Conservation (phyloP, 768 basidiomycete species). For the Lactarius evosmus region DNA sequence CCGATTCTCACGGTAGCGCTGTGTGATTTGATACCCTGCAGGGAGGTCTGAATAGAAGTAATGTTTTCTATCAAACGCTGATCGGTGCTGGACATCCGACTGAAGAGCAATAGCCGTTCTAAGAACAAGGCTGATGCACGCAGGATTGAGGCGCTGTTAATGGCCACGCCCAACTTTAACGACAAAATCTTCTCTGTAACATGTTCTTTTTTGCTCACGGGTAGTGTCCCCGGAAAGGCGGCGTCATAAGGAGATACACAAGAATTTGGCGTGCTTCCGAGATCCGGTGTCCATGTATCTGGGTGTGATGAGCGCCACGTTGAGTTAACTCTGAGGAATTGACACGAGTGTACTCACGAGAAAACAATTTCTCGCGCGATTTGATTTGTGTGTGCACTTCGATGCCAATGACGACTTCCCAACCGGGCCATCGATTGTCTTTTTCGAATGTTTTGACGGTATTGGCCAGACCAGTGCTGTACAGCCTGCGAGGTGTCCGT, state of each 20-base stretch:
- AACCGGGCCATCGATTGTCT: slow-evolving; percentile 67
- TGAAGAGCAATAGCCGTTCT: slow-evolving; percentile 78
- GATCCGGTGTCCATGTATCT: slow-evolving; percentile 45
- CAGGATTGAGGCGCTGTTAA: slow-evolving; percentile 54
- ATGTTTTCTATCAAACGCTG: slow-evolving; percentile 94
- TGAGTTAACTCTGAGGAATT: background rate
- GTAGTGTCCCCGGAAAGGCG: slow-evolving; percentile 89
- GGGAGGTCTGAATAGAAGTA: slow-evolving; percentile 97
- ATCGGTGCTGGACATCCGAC: slow-evolving; percentile 59
- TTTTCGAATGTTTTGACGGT: slow-evolving; percentile 15
- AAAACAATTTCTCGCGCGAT: slow-evolving; percentile 86
- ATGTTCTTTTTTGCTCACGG: slow-evolving; percentile 50
- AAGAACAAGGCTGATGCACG: slow-evolving; percentile 74
- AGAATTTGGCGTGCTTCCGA: slow-evolving; percentile 61
- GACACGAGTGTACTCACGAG: slow-evolving; percentile 42
- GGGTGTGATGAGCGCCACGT: background rate
- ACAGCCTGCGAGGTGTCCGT: slow-evolving; percentile 11
- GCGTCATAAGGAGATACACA: slow-evolving; percentile 79
- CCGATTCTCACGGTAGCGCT: slow-evolving; percentile 16
- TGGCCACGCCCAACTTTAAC: background rate
- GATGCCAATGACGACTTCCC: slow-evolving; percentile 88
- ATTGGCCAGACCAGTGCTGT: slow-evolving; percentile 8
- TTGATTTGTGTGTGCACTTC: slow-evolving; percentile 96
- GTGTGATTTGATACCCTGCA: slow-evolving; percentile 88
- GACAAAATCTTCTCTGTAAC: background rate